Evolutionary conservation across 2,329 filamentous ascomycete genomes (phyloP).

Genomic region (Calonectria pauciramosa): DNA sequence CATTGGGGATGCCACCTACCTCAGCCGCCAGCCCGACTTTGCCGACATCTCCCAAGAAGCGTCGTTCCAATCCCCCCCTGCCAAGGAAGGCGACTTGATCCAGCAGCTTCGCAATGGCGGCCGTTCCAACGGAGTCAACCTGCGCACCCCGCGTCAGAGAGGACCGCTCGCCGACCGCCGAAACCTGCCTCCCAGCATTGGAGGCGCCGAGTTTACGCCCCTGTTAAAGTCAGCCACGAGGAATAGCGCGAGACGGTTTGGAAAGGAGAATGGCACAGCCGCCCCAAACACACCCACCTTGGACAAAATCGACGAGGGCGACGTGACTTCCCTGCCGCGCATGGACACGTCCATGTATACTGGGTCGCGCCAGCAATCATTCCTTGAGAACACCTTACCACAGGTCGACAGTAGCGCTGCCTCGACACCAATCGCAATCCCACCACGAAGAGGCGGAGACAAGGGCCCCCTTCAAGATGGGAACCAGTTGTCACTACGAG

Average conservation of each 20-base stretch:
- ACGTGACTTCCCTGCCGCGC: constrained; percentile 80
- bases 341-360: constrained; percentile 81
- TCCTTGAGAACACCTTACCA: constrained; percentile 79
- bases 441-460: constrained; percentile 73
- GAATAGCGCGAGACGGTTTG: constrained; percentile 77
- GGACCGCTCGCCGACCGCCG: constrained; percentile 78
- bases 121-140: constrained; percentile 66
- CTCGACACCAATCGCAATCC: constrained; percentile 83
- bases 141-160: constrained; percentile 81
- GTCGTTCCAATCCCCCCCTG: constrained; percentile 86
- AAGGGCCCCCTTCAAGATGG: constrained; percentile 84
- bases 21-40: constrained; percentile 78
- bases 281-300: constrained; percentile 78
- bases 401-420: constrained; percentile 84
- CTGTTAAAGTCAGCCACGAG: constrained; percentile 85
- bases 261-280: constrained; percentile 72
- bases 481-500: constrained; percentile 90
- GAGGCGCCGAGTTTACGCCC: constrained; percentile 90
- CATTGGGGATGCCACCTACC: constrained; percentile 85
- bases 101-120: constrained; percentile 80
- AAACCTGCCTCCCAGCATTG: constrained; percentile 76
- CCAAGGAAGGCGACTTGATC: constrained; percentile 77
- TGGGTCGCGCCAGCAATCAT: constrained; percentile 74
- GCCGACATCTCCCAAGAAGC: constrained; percentile 86
- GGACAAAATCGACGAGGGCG: constrained; percentile 76